Base-by-base conservation (phyloP, 192 early-diverging fungal genomes). In the Obelidium mucronatum region DNA sequence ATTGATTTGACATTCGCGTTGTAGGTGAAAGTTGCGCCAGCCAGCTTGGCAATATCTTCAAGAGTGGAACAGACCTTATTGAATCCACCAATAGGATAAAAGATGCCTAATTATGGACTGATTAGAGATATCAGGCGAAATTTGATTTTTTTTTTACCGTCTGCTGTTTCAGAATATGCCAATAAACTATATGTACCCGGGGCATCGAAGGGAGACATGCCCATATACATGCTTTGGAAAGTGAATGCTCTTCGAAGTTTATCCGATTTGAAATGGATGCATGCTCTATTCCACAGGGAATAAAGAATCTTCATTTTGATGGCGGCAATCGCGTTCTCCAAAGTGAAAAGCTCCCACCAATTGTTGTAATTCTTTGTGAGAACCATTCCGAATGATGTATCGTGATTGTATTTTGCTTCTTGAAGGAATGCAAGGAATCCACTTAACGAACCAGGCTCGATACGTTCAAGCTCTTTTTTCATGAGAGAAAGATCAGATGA, bases 171-270 rank as follows among this genome's bases (percentile, higher is more conserved):
- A 3, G 88, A 84, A 63, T 87, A 90, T 56, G 81, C 76, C 3
- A 90, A 64, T 19, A 90, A 67, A 51, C 69, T 86, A 54, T 90
- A 90, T 13, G 84, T 85, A 36, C 79, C 88, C 11, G 88, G 88
- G 22, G 88, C 87, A 53, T 90, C 88, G 73, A 77, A 90, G 33
- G 88, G 88, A 28, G 80, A 84, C 88, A 90, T 90, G 31, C 88
- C 87, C 88, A 90, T 89, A 68, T 90, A 90, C 88, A 90, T 90
- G 66, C 80, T 81, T 67, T 90, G 88, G 59, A 90, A 89, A 8
- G 87, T 87, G 68, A 90, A 86, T 0, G 86, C 86, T 80, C 84
- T 82, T 31, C 83, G 54, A 63, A 89, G 78, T 75, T 89, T 84
- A 58, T 86, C 84, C n/a, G 71, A 80, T 54, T 73, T 65, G 69